Base-by-base conservation (phyloP, 1,284 basidiomycete species). In the Mycena sp. region DNA sequence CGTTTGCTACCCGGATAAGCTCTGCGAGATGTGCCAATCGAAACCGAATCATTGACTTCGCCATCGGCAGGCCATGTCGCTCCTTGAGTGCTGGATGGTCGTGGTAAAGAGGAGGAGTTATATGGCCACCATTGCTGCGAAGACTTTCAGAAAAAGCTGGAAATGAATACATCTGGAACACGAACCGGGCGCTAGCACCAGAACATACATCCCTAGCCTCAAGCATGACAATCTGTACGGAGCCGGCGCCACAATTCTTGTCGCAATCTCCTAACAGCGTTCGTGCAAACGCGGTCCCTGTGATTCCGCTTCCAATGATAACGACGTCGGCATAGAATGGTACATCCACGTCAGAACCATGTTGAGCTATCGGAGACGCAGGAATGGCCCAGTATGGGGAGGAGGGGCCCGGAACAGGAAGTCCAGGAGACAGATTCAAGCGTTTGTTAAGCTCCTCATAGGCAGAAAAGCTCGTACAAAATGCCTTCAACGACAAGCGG, bases 271-370 rank as follows among this genome's bases (percentile, higher is more conserved):
- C 76, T 9, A 92, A 75, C 23, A 89, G 64, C 4, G 83, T 81
- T 59, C 85, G 82, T 12, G 83, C 84, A 55, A 90, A 74, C 0
- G 86, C 81, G 1, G 87, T 80, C 0, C 89, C 88, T 2, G 90
- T 89, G 57, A 92, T 89, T 0, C 90, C 90, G 19, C 88, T 90
- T 4, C 90, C 90, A 65, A 92, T 83, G 62, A 91, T 78, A 10
- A 91, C 85, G 12, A 90, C 72, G 68, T 92, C 89, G 3, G 82
- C 89, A 65, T 84, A 74, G 0, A 72, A 68, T 1, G 87, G 87
- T 5, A 87, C 61, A 11, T 37, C 25, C 11, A 56, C 60, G 3
- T 77, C 73, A 7, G 78, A 74, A 16, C 77, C 74, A 54, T 83
- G 75, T 1, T 73, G 70, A 2, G 86, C 79, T 38, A 90, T 82